Evolutionary conservation across 169 alveolate genomes (phyloP), one percentile per base, ranked within the genome.

Genomic region (Toxoplasma gondii): DNA sequence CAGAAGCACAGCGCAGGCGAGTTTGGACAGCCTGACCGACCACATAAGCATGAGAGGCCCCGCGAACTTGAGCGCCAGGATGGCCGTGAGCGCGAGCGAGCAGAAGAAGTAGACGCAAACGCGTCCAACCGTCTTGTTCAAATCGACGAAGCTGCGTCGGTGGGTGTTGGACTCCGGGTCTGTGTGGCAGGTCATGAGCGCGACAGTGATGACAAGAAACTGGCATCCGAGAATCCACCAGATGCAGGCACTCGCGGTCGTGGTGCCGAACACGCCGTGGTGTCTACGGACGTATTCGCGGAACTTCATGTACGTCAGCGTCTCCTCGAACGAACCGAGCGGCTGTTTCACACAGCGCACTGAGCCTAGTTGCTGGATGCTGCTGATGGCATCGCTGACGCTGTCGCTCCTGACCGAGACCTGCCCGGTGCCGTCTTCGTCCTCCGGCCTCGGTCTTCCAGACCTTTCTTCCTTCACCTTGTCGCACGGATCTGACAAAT

Each of bases 181-280:
- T 0, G 24, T 34, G 24, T n/a, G 81, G 84, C 93, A 88, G 0
- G 93, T 54, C 93, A 88, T 88, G 45, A 88, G 82, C 38, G 49
- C 93, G 78, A 64, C 82, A 12, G 74, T 24, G 43, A 88, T 53
- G 53, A 54, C 82, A 31, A 88, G 84, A 39, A 88, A 54, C 74
- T 88, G 86, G 24, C 81, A 45, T 22, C 81, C 74, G 83, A 88
- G 64, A 7, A 67, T 67, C 93, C 93, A 88, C 93, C 84, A 22
- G 0, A 54, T 36, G n/a, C 69, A 45, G 29, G 49, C 5, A 31
- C 38, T 7, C 43, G 58, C 43, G 5, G 86, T 36, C 41, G 70
- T 29, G 1, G 88, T 91, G 4, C 94, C 94, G 43, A 91, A 91
- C 34, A 83, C 90, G 31, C 94, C 94, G 58, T 81, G 91, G 82